Conservation (phyloP, 2,329 filamentous ascomycete genomes). For the Venturia asperata region DNA sequence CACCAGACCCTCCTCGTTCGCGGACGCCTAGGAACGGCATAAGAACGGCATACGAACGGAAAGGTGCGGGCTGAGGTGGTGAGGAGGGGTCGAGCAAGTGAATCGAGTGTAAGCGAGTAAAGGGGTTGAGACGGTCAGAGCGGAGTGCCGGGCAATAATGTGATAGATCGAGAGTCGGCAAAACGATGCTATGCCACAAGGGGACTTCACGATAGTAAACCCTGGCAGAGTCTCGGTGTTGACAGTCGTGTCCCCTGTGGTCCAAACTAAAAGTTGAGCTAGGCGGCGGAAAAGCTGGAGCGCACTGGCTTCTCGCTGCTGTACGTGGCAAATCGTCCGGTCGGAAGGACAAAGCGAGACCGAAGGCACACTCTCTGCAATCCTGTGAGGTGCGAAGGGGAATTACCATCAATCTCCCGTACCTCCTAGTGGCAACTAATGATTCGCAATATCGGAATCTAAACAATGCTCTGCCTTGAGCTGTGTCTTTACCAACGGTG, state of each 20-base stretch:
- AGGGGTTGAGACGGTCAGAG: not conserved
- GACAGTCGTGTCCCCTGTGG: not conserved
- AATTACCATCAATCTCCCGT: too few relatives aligned
- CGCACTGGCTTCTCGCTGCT: not conserved
- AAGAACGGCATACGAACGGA: not conserved
- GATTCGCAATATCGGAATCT: too few relatives aligned
- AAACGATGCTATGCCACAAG: not conserved
- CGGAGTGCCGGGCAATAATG: not conserved
- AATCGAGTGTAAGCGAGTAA: not conserved
- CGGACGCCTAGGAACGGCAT: not conserved
- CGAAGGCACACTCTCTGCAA: not conserved
- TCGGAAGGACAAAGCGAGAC: not conserved
- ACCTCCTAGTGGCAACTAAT: not conserved
- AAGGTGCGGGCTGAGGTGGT: not conserved
- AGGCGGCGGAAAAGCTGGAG: not conserved
- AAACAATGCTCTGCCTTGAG: not conserved
- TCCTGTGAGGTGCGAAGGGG: not conserved
- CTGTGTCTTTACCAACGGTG: not conserved
- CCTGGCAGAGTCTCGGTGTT: not conserved
- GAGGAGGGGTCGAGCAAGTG: not conserved
- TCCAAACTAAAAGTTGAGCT: not conserved
- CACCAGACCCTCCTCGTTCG: not conserved
- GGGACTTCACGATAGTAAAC: conserved; percentile 6
- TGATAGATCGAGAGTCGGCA: conserved; percentile 9
- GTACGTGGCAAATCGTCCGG: not conserved